Conservation (phyloP, 352 stramenopile species). For the Aphanomyces stellatus region DNA sequence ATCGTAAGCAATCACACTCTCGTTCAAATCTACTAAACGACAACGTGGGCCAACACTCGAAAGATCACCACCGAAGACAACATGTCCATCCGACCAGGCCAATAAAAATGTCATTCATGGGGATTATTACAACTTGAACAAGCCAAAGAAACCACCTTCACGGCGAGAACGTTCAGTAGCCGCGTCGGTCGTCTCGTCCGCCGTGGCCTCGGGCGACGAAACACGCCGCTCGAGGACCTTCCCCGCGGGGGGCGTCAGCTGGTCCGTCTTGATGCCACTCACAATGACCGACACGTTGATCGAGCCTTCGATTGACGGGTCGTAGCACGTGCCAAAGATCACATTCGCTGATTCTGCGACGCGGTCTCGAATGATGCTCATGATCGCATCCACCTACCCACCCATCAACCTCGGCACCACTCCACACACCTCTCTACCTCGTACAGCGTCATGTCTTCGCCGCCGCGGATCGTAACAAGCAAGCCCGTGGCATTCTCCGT, state of each 20-base stretch:
- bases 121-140: not conserved
- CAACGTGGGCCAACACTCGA: no score
- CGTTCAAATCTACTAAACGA: no score
- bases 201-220: not conserved
- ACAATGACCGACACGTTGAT: slow-evolving; percentile 86
- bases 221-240: not conserved
- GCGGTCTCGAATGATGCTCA: slow-evolving; percentile 76
- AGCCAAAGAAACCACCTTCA: not conserved
- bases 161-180: not conserved
- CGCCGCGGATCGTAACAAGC: slow-evolving; percentile 94
- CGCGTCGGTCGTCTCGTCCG: not conserved
- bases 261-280: slow-evolving; percentile 77
- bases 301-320: slow-evolving; percentile 66
- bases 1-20: no score
- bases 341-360: slow-evolving; percentile 81
- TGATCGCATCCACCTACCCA: slow-evolving; percentile 59
- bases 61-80: no score
- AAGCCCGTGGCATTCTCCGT: slow-evolving; percentile 90
- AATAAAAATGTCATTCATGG: no score
- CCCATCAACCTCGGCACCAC: not conserved
- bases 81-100: no score
- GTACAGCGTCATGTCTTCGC: slow-evolving; percentile 88
- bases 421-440: slow-evolving; percentile 31
- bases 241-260: slow-evolving; percentile 56
- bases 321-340: slow-evolving; percentile 85